Base-by-base conservation (phyloP, 1,284 basidiomycete species). In the Apiotrichum veenhuisii region DNA sequence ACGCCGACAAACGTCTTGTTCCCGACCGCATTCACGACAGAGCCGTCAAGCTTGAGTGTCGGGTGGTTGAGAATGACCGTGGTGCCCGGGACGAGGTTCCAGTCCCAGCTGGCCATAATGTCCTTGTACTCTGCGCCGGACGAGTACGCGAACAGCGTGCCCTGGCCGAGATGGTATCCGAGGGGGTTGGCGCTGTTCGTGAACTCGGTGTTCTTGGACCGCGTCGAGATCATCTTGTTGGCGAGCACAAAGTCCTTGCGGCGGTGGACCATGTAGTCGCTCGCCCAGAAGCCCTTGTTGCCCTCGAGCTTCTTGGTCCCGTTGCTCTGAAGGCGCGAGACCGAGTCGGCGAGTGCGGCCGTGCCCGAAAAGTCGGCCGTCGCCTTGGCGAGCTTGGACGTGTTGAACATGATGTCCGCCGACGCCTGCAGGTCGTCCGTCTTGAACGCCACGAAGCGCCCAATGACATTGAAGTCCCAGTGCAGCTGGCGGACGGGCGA, bases 221-320 rank as follows among this genome's bases (percentile, higher is more conserved):
- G 77, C 4, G 74, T 80, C 4, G 85, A 86, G 62, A 80, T 83
- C 83, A 86, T 84, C 71, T 84, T 86, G 54, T 87, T 72, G 0
- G 84, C 83, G 10, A 84, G 80, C 17, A 85, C 78, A 58, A 84
- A 85, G 20, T 79, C 79, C 2, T 67, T 55, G 9, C 84, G 84
- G n/a, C 85, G 82, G 51, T 86, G 83, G 18, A 55, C 85, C 84
- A 87, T 85, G 65, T 86, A 87, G 65, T 87, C 86, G 55, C 83
- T 84, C 22, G 79, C 78, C 67, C 81, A 87, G 70, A 87, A 87
- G 79, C 83, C 82, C 34, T 81, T 79, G 64, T 86, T 87, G 5
- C 86, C 86, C 1, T 63, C 55, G 25, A 87, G 65, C n/a, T 75
- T 68, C 11, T 65, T 56, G 10, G 68, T 59, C 5, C 59, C 58